Evolutionary conservation across 73 alveolate genomes (phyloP).

Genomic region (Diophrys sp.): DNA sequence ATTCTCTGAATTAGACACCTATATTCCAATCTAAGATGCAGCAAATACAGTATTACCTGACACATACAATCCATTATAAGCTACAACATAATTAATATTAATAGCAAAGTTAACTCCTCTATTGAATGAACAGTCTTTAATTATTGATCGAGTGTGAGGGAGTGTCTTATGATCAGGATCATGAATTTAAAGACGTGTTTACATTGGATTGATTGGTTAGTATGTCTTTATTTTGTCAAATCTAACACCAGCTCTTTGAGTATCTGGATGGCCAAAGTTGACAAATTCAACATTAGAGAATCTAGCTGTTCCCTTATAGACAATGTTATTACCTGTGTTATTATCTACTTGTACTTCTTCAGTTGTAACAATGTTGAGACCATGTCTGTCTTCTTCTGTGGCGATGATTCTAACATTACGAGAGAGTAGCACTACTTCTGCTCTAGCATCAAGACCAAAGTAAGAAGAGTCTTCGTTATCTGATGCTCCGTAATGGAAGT

Average conservation of each 20-base stretch:
- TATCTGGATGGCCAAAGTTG: conserved; percentile 33
- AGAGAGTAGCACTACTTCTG: conserved; percentile 3
- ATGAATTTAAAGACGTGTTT: too few species aligned
- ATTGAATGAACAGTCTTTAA: background rate
- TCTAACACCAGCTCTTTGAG: conserved; percentile 40
- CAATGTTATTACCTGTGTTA: background rate
- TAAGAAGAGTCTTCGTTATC: background rate
- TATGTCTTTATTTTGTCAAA: background rate
- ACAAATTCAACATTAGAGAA: conserved; percentile 25
- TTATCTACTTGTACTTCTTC: background rate
- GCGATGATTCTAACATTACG: background rate
- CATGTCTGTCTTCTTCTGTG: background rate
- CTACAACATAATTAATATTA: background rate
- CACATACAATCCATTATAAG: background rate
- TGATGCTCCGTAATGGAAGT: background rate
- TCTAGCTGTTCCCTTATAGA: background rate
- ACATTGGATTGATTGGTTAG: too few species aligned
- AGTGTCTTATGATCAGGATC: too few species aligned
- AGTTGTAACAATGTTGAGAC: background rate
- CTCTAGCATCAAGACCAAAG: conserved; percentile 1
- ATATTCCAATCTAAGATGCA: background rate
- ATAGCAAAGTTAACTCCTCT: background rate
- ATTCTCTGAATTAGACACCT: background rate
- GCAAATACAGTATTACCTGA: background rate
- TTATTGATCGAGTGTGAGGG: background rate